A percentile compares a stretch with the other conserved stretches of the same genome.
Conservation (phyloP, 208 protist genomes). For the Borovskyia barvae region DNA sequence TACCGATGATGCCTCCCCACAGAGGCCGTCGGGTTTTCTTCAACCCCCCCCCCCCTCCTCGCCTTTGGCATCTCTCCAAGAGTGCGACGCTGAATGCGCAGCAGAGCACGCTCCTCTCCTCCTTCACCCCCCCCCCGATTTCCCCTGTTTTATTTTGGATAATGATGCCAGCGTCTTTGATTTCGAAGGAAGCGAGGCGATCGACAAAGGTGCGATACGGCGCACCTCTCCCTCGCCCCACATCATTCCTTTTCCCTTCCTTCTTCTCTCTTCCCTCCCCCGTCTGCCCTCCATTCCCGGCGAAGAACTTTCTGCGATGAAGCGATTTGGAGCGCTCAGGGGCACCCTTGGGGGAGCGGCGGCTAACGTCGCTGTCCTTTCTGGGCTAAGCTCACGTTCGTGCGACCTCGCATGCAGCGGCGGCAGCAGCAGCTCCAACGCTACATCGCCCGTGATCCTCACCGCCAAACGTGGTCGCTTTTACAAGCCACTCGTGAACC, state of each 20-base stretch:
- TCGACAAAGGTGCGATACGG: not conserved
- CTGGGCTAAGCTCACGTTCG: too few species aligned
- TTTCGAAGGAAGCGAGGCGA: not conserved
- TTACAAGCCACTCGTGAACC: slow-evolving; percentile 78
- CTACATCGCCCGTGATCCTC: slow-evolving; percentile 3
- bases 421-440: not conserved
- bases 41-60: too few species aligned
- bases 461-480: slow-evolving; percentile 52
- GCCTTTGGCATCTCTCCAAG: too few species aligned
- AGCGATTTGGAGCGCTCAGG: slow-evolving; percentile 9
- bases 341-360: slow-evolving; percentile 1
- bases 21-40: too few species aligned
- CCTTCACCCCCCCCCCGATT: too few species aligned
- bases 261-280: slow-evolving; percentile 1
- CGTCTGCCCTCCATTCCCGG: not conserved
- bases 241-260: not conserved
- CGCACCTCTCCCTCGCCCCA: not conserved
- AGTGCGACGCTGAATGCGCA: too few species aligned
- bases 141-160: too few species aligned
- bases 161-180: too few species aligned
- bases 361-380: too few species aligned
- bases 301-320: slow-evolving; percentile 9
- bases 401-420: too few species aligned
- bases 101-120: too few species aligned
- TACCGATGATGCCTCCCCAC: too few species aligned